Percentiles rank a stretch among this genome's conserved stretches.
These are phyloP conservation scores for Omphalea diandra DNA, from an alignment of 441 rosid genomes.

Conservation along the genomic window DNA sequence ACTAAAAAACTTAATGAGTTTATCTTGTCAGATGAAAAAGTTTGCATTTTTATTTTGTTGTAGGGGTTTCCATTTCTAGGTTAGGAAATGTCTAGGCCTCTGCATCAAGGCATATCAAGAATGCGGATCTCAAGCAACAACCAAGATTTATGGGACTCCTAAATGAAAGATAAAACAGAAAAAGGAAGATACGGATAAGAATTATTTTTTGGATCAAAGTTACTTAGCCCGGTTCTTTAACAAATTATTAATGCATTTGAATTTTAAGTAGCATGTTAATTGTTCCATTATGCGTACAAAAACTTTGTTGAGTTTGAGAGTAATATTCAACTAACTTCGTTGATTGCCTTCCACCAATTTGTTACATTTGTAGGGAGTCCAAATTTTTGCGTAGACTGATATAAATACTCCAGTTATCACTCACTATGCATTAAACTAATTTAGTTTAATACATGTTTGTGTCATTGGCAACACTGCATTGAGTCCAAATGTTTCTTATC, in stretches of 20 bases:
- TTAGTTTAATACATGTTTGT: background rate
- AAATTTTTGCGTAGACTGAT: too few relatives aligned
- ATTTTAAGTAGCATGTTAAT: too few relatives aligned
- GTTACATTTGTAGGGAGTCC: too few relatives aligned
- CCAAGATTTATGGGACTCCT: constrained; percentile 72
- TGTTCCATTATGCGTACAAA: too few relatives aligned
- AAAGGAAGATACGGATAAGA: constrained; percentile 61
- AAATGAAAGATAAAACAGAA: constrained; percentile 74
- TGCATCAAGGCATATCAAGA: constrained; percentile 67
- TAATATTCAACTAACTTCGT: too few relatives aligned
- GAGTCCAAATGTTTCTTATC: background rate
- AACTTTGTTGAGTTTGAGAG: too few relatives aligned
- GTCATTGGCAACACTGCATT: too few relatives aligned
- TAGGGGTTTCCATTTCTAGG: constrained; percentile 41
- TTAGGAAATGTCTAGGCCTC: constrained; percentile 72
- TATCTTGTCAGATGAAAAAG: background rate
- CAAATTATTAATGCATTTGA: too few relatives aligned
- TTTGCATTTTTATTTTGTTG: constrained; percentile 3
- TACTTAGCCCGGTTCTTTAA: constrained; percentile 39
- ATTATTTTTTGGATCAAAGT: constrained; percentile 50
- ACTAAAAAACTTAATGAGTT: constrained; percentile 1
- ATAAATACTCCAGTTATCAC: too few relatives aligned
- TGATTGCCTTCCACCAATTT: too few relatives aligned
- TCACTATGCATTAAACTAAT: too few relatives aligned
- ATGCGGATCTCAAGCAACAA: constrained; percentile 61